phyloP scores from a whole-genome alignment of 169 alveolate species.

The Condylostoma magnum region DNA sequence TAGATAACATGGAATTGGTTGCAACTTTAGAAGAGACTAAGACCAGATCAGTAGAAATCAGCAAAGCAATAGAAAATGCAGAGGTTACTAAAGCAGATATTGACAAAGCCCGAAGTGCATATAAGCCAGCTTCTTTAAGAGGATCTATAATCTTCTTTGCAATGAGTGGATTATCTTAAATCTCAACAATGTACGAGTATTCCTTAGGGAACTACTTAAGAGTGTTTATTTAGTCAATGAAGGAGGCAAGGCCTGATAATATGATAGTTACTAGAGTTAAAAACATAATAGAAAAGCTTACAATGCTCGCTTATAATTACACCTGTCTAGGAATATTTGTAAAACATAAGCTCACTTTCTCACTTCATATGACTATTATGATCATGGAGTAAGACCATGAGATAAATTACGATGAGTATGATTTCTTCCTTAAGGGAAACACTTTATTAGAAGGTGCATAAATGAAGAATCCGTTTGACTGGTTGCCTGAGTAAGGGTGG shows the following conservation, averaged over 20 bases:
- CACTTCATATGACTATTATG: slow-evolving; percentile 95
- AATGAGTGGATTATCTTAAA: slow-evolving; percentile 88
- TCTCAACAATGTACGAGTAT: slow-evolving; percentile 93
- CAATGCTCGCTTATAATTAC: slow-evolving; percentile 89
- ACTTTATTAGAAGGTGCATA: slow-evolving; percentile 78
- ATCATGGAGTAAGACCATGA: slow-evolving; percentile 86
- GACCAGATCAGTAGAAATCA: slow-evolving; percentile 87
- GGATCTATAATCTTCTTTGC: slow-evolving; percentile 90
- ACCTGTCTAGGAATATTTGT: slow-evolving; percentile 91
- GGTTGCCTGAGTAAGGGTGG: slow-evolving; percentile 93
- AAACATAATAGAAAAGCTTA: slow-evolving; percentile 87
- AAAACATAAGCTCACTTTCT: slow-evolving; percentile 88
- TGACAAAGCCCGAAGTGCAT: slow-evolving; percentile 76
- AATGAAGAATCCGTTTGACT: slow-evolving; percentile 81
- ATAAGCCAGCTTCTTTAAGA: slow-evolving; percentile 76
- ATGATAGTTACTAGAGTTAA: slow-evolving; percentile 88
- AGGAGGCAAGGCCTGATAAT: slow-evolving; percentile 89
- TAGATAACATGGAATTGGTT: slow-evolving; percentile 90
- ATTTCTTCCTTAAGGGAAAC: slow-evolving; percentile 93
- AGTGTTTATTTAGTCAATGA: slow-evolving; percentile 87
- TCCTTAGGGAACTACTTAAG: slow-evolving; percentile 87
- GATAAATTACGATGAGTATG: slow-evolving; percentile 85
- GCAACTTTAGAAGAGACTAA: slow-evolving; percentile 88
- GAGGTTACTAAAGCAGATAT: slow-evolving; percentile 87
- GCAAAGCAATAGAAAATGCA: slow-evolving; percentile 85